Base-by-base conservation (phyloP, 2,329 filamentous ascomycete genomes). In the Xylaria sp. region DNA sequence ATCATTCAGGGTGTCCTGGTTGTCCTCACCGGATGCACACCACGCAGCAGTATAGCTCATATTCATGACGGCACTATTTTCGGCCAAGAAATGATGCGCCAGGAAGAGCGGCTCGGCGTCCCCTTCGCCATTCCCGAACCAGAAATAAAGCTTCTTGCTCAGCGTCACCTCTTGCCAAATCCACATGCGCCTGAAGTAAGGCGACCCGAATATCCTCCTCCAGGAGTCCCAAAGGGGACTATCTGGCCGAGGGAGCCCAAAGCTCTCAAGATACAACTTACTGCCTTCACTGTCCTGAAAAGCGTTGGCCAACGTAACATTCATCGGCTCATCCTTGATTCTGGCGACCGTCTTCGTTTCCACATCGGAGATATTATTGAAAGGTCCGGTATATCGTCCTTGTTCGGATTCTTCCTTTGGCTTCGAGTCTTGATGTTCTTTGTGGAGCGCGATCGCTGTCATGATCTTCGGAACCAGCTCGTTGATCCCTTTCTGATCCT, bases 101-200 rank as follows among this genome's bases (percentile, higher is more conserved):
- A 67, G 8, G 8, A 64, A 55, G 1, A 70, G 37, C 6, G 64
- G 52, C 41, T 64, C 54, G 1, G 59, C 67, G 37, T 12, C 41
- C n/a, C 37, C 58, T 23, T 46, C 60, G 2, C 37, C 60, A 18
- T 52, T 48, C 1, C 64, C 67, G 28, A 70, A 67, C 59, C 67
- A 70, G 55, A 70, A 51, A 12, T 51, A 55, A 13, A 66, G 52
- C 10, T 61, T 63, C n/a, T 61, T 64, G 10, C 63, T 64, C 12
- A 70, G 50, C 20, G 23, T 18, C 23, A 70, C 20, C 50, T 70
- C 67, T 37, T 70, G 67, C 48, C 13, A 28, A 13, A 70, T 70
- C 67, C 67, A 70, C 2, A 70, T 62, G 39, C 67, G 67, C 20
- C 58, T 67, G 48, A 67, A 70, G 51, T 70, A 70, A n/a, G 63